A percentile compares a stretch with the other conserved stretches of the same genome.
Evolutionary conservation across 2,329 filamentous ascomycete species (phyloP).

Genomic region (Talaromyces sp.): DNA sequence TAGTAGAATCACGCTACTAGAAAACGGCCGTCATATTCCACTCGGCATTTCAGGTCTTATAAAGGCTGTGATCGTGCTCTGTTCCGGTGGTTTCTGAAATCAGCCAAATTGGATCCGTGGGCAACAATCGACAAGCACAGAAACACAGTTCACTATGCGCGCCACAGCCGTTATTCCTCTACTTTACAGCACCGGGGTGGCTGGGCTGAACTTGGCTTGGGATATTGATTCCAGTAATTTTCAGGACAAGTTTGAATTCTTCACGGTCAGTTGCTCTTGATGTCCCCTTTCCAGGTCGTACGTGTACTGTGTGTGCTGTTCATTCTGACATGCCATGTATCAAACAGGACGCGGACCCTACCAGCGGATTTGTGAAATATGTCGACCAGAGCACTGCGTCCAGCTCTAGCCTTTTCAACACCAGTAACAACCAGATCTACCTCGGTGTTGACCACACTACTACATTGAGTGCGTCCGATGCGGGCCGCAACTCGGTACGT

Average conservation of each 20-base stretch:
- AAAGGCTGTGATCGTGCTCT: neutral
- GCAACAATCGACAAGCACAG: neutral
- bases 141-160: neutral
- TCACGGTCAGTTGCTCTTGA: neutral
- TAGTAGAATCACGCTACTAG: neutral
- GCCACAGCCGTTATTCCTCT: neutral
- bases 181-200: neutral
- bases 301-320: neutral
- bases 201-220: constrained; percentile 1
- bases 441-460: constrained; percentile 42
- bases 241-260: constrained; percentile 6
- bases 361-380: constrained; percentile 44
- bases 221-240: constrained; percentile 9
- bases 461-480: constrained; percentile 33
- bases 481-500: constrained; percentile 42
- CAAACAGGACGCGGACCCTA: constrained; percentile 51
- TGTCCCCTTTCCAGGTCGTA: neutral
- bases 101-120: neutral
- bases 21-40: neutral
- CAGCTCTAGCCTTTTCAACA: constrained; percentile 32
- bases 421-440: constrained; percentile 35
- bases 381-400: constrained; percentile 36
- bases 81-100: neutral
- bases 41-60: neutral
- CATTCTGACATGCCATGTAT: neutral